Base-by-base conservation (phyloP, 139 green algal species). In the Gonium pectorale region DNA sequence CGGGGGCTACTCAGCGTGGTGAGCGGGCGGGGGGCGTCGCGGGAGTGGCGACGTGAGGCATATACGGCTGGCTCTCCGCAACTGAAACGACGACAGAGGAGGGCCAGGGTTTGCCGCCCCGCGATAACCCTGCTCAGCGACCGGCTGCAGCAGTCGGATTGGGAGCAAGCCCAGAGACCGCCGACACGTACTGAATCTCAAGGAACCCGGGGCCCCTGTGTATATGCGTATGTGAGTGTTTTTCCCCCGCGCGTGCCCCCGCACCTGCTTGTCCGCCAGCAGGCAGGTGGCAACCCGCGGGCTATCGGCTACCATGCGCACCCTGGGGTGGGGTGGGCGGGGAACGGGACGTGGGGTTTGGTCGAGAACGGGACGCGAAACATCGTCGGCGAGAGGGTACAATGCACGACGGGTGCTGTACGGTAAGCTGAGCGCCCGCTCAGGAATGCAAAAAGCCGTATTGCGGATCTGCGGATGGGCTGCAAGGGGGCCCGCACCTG, bases 241-340 rank as follows among this genome's bases (percentile, higher is more conserved):
- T n/a, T 7, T 13, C 19, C 13, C 7, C 56, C 56, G 19, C 8
- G 7, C 41, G 62, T n/a, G 8, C 29, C 68, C 26, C 8, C 72
- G 29, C 49, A 80, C 72, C 72, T 35, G 4, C 8, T 52, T 26
- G 13, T 35, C 37, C 0, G 74, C 41, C 38, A 81, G 74, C 22
- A 81, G n/a, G 56, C 74, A 81, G 8, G 74, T 44, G 0, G 74
- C 59, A 27, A 81, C 74, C 13, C 74, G 56, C 5, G 74, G 31
- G 27, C 21, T 26, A 6, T 59, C 40, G 4, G 74, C 37, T 3
- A 31, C 26, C 9, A 81, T 38, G 2, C 74, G 74, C 38, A 81
- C 21, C 38, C 74, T 69, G 74, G 6, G 19, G 44, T 7, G 24
- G 56, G 21, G 56, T n/a, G n/a, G n/a, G n/a, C 56, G 24, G 7